Percentiles rank a stretch among this genome's conserved stretches.
phyloP scores from a whole-genome alignment of 73 alveolate species.

The Symbiodinium natans region DNA sequence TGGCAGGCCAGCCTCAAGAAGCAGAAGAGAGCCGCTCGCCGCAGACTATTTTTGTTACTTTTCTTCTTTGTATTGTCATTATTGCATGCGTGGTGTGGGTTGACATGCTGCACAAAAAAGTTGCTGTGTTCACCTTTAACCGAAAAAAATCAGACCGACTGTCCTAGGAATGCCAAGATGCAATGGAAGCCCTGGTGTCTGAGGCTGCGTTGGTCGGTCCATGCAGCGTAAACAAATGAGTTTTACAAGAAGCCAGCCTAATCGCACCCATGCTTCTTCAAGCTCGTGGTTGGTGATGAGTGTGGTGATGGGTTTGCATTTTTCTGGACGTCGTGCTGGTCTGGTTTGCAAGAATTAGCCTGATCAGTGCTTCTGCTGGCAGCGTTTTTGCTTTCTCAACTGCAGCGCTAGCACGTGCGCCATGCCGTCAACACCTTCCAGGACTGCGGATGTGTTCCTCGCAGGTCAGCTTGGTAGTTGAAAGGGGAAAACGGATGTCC shows the following conservation, averaged over 20 bases:
- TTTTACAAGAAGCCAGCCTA: not conserved
- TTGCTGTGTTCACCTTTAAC: not conserved
- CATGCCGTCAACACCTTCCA: not conserved
- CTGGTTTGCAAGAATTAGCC: too few species aligned
- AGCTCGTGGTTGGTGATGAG: not conserved
- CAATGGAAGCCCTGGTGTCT: slow-evolving; percentile 74
- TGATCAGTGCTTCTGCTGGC: too few species aligned
- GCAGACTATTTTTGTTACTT: not conserved
- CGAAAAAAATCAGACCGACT: too few species aligned
- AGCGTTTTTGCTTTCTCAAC: not conserved
- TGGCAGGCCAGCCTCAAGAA: slow-evolving; percentile 92
- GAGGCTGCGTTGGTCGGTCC: slow-evolving; percentile 32
- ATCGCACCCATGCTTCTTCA: not conserved
- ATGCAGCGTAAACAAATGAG: not conserved
- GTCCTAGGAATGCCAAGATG: slow-evolving; percentile 51
- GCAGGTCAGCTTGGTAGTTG: not conserved
- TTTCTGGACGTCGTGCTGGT: too few species aligned
- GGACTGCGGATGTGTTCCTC: not conserved
- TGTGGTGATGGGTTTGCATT: too few species aligned
- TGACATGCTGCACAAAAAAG: not conserved
- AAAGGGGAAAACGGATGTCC: not conserved
- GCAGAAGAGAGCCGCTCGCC: slow-evolving; percentile 78
- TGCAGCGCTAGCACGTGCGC: not conserved
- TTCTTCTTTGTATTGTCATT: not conserved
- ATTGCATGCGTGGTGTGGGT: not conserved